phyloP scores from a whole-genome alignment of 1,139 yeast genomes.

The Pichia sp. region DNA sequence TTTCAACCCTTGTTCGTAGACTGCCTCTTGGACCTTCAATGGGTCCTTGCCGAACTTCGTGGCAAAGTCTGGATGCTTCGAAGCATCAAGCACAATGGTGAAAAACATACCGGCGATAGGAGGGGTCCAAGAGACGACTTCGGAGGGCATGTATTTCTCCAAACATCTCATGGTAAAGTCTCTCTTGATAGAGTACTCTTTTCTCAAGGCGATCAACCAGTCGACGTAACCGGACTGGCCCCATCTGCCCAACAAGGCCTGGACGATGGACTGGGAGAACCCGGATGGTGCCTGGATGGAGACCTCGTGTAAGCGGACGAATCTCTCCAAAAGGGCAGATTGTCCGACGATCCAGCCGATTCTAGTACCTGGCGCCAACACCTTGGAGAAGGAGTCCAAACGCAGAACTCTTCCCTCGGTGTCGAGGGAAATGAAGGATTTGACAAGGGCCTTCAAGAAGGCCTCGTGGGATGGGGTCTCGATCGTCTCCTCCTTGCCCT shows the following conservation, averaged over 20 bases:
- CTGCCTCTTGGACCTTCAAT: slow-evolving; percentile 54
- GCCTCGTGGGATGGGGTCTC: slow-evolving; percentile 41
- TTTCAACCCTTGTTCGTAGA: slow-evolving; percentile 62
- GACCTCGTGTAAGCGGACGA: slow-evolving; percentile 73
- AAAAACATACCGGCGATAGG: slow-evolving; percentile 96
- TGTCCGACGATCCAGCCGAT: slow-evolving; percentile 91
- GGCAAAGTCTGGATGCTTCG: slow-evolving; percentile 70
- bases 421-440: slow-evolving; percentile 76
- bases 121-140: slow-evolving; percentile 53
- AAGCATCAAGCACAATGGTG: slow-evolving; percentile 69
- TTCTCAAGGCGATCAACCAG: slow-evolving; percentile 84
- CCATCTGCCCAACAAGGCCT: slow-evolving; percentile 60
- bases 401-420: slow-evolving; percentile 87
- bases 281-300: slow-evolving; percentile 82
- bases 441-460: slow-evolving; percentile 65
- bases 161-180: slow-evolving; percentile 74
- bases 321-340: slow-evolving; percentile 59
- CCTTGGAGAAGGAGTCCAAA: slow-evolving; percentile 88
- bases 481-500: slow-evolving; percentile 39
- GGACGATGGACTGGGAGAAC: slow-evolving; percentile 64
- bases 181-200: slow-evolving; percentile 74
- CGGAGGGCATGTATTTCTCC: slow-evolving; percentile 54
- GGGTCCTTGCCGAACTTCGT: slow-evolving; percentile 53
- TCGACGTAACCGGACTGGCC: slow-evolving; percentile 74
- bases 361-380: slow-evolving; percentile 88